Base-by-base conservation (phyloP, 1,139 yeast genomes). In the Kodamaea sp. region DNA sequence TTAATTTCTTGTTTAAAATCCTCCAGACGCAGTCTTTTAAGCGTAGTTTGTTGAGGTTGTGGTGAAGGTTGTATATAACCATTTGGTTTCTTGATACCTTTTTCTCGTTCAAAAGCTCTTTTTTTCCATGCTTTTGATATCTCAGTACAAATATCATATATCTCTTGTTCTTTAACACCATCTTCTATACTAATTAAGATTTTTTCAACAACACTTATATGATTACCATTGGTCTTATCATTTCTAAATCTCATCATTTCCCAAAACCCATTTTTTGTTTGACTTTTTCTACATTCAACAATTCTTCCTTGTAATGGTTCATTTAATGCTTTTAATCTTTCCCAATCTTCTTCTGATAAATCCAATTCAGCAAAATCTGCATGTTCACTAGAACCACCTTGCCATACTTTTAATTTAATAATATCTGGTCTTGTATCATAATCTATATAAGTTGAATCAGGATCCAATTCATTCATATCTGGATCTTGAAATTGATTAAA, bases 271-370 rank as follows among this genome's bases (percentile, higher is more conserved):
- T 65, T 63, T 28, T 50, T 57, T 38, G 75, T 69, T 23, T 68
- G 65, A 40, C 81, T 81, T 51, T 73, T 73, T 44, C 79, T 70
- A 49, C 95, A 88, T 61, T 94, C 99, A 3, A 84, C 90, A 27
- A 94, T 79, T 45, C 97, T 68, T n/a, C 92, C 95, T 53, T 90
- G 88, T 37, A 92, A 69, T 0, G 97, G 97, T 58, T 92, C 88
- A 8, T 76, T 73, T 30, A 84, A 58, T 1, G 56, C 67, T 54
- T 89, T 89, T 51, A 90, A 61, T 35, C 72, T 66, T 37, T 81
- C 84, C 97, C 98, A 94, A 55, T 90, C 95, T 29, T 77, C 79
- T 44, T 84, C 86, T 2, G 71, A 63, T 5, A 90, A 62, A 29
- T 69, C 65, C 46, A 94, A 58, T 41, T 79, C 78, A 10, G 80